Base-by-base conservation (phyloP, 345 rosid species). In the Heritiera fomes region DNA sequence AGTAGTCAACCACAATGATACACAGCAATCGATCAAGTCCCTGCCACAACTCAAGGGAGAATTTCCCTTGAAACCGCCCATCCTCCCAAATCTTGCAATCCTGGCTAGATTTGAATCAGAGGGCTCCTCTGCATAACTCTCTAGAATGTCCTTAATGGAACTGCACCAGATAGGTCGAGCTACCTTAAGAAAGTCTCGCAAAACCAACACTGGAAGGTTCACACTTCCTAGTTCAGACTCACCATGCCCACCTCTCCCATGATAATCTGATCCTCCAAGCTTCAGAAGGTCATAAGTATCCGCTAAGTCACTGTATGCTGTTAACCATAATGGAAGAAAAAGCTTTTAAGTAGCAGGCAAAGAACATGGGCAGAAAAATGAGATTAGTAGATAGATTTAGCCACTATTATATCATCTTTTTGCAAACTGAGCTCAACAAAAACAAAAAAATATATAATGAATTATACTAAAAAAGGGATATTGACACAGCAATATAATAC, bases 241-340 rank as follows among this genome's bases (percentile, higher is more conserved):
- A n/a, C 86, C 70, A 12, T 89, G 87, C 66, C 97, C 95, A 5
- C 97, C 97, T 86, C 78, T 89, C 71, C 93, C 99, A 46, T 96
- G 99, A 82, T 81, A 96, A 88, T 96, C 98, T 47, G 99, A 90
- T 8, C 99, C 99, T 78, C 99, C 98, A 18, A 96, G 87, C 90
- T 96, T 96, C 80, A 96, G 66, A 77, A 96, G 95, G 73, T 84
- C 87, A 20, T 90, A 83, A 38, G 92, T 78, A 82, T 96, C 97
- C 0, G 99, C 98, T 75, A 96, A 79, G 80, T 91, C 92, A 14
- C 90, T 88, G 86, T 85, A 96, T 66, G 82, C 98, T 94, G 94
- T 67, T 82, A 13, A 71, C 34, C 63, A 41, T 59, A 71, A 73
- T n/a, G 68, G 62, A 50, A 9, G 34, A 45, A 53, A 62, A 64